A percentile compares a stretch with the other conserved stretches of the same genome.
Conservation (phyloP, 2,329 filamentous ascomycete genomes). For the Ophiostoma perfectum region DNA sequence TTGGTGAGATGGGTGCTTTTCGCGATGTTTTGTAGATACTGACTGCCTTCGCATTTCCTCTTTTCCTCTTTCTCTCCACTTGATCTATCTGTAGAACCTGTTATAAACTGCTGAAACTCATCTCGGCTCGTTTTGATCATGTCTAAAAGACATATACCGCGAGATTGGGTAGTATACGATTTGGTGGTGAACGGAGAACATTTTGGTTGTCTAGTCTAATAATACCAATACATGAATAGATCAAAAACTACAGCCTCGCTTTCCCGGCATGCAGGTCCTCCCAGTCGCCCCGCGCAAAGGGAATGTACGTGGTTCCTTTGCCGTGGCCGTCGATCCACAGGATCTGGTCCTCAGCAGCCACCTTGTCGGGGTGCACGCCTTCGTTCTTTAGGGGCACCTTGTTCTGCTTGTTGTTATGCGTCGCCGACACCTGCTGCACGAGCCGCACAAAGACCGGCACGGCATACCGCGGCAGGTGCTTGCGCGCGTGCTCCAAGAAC, state of each 20-base stretch:
- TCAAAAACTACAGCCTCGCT: constrained; percentile 29
- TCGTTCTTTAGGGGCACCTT: constrained; percentile 65
- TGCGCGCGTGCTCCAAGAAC: constrained; percentile 53
- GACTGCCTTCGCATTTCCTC: too few species aligned
- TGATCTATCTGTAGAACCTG: too few species aligned
- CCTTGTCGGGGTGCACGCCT: constrained; percentile 54
- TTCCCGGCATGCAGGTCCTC: constrained; percentile 34
- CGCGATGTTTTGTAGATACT: too few species aligned
- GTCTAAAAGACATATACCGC: too few species aligned
- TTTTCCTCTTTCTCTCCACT: too few species aligned
- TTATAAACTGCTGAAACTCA: too few species aligned
- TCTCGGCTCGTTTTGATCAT: too few species aligned
- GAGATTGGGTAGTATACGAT: too few species aligned
- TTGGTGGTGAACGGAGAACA: too few species aligned
- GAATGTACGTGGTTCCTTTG: constrained; percentile 50
- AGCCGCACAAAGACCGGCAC: constrained; percentile 69
- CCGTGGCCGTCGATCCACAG: constrained; percentile 55
- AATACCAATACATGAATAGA: background rate
- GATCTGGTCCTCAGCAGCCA: constrained; percentile 39
- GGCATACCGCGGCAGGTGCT: constrained; percentile 64
- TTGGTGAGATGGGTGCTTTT: background rate
- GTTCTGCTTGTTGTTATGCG: constrained; percentile 76
- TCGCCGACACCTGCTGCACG: constrained; percentile 52
- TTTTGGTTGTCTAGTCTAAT: background rate
- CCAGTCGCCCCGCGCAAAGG: constrained; percentile 57